Conservation (phyloP, 805 yeast species). For the Myxozyma sirexii region DNA sequence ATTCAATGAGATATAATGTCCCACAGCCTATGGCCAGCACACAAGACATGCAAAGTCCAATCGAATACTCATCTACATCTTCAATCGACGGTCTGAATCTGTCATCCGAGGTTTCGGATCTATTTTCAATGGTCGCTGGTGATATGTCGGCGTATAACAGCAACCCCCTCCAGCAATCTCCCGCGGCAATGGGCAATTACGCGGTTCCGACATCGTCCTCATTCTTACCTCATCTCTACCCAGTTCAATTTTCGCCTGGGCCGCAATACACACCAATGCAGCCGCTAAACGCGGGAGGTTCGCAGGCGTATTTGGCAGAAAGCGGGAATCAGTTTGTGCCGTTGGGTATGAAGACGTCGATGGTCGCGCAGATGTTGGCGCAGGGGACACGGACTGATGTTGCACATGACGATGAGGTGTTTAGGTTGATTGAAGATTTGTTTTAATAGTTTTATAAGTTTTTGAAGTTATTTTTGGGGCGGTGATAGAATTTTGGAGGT, state of each 20-base stretch:
- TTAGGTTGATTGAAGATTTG: constrained; percentile 1
- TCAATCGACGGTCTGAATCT: constrained; percentile 7
- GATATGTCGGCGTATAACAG: too few species aligned
- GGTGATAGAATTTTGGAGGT: neutral
- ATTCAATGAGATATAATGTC: neutral
- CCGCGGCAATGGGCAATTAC: neutral
- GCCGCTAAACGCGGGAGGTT: neutral
- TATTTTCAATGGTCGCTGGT: constrained; percentile 7
- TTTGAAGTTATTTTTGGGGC: neutral
- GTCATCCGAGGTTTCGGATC: constrained; percentile 7
- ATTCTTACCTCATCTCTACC: neutral
- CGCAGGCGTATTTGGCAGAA: neutral
- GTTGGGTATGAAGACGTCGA: constrained; percentile 5
- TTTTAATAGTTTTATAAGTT: neutral
- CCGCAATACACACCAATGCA: neutral
- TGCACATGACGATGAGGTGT: constrained; percentile 5
- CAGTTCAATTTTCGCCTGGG: neutral
- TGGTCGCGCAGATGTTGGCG: constrained; percentile 9
- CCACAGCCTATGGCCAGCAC: too few species aligned
- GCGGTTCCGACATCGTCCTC: neutral
- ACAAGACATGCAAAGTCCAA: neutral
- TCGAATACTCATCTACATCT: neutral
- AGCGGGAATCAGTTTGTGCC: neutral
- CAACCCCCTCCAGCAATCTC: too few species aligned
- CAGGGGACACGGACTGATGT: neutral